phyloP scores from a whole-genome alignment of 2,329 filamentous ascomycete species.

The Chalaropsis ovoidea region DNA sequence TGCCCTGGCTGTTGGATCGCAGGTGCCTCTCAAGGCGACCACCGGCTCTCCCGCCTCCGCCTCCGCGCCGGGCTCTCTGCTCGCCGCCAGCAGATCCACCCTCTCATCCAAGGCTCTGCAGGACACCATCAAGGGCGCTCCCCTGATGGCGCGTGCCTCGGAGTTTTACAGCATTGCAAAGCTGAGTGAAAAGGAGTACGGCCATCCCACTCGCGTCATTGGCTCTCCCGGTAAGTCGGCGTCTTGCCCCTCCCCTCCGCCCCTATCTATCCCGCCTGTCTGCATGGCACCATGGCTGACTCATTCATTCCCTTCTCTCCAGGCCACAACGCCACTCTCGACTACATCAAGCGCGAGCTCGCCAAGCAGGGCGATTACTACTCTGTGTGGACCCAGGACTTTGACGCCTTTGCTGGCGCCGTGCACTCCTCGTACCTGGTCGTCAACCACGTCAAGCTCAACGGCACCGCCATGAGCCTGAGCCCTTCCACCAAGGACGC shows the following conservation, averaged over 20 bases:
- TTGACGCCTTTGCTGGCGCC: constrained; percentile 51
- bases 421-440: constrained; percentile 50
- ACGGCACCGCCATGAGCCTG: constrained; percentile 50
- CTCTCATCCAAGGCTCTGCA: constrained; percentile 49
- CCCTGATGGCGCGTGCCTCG: constrained; percentile 50
- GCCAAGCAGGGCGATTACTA: constrained; percentile 51
- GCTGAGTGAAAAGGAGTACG: constrained; percentile 48
- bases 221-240: constrained; percentile 48
- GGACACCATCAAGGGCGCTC: constrained; percentile 44
- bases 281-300: constrained; percentile 8
- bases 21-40: constrained; percentile 18
- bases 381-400: constrained; percentile 51
- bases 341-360: constrained; percentile 51
- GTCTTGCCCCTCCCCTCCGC: constrained; percentile 8
- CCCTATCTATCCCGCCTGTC: neutral
- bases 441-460: constrained; percentile 43
- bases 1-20: constrained; percentile 20
- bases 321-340: constrained; percentile 54
- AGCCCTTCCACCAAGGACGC: constrained; percentile 54
- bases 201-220: constrained; percentile 61
- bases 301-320: neutral
- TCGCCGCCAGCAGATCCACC: constrained; percentile 33
- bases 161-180: constrained; percentile 54
- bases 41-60: constrained; percentile 15
- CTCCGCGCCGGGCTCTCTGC: neutral